These are phyloP conservation scores for Ananas comosus DNA, from an alignment of 176 grass and related monocot species.

Conservation along the genomic window DNA sequence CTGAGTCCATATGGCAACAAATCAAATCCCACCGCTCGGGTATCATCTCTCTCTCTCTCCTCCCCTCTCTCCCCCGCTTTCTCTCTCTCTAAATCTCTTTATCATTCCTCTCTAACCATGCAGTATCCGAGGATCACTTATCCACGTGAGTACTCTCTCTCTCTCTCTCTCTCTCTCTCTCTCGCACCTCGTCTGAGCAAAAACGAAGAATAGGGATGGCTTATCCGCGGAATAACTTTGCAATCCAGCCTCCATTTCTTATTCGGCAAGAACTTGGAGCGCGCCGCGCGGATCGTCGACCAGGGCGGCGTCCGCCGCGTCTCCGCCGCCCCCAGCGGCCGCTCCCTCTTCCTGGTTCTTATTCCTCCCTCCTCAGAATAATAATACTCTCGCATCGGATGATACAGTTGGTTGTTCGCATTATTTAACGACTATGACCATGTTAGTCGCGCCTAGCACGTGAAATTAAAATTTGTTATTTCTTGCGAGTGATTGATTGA, in stretches of 20 bases:
- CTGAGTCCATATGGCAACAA: constrained; percentile 50
- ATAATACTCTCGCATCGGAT: neutral
- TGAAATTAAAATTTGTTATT: no score
- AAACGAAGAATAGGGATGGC: neutral
- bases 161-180: neutral
- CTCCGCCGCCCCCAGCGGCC: constrained; percentile 54
- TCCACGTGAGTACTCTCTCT: constrained; percentile 39
- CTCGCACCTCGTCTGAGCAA: neutral
- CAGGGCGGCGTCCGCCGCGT: constrained; percentile 64
- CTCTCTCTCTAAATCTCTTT: neutral
- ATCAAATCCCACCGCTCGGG: constrained; percentile 50
- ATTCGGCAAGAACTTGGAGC: constrained; percentile 90
- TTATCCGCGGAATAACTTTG: neutral
- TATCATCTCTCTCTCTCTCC: neutral
- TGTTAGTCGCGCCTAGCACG: no score
- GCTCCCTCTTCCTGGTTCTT: constrained; percentile 68
- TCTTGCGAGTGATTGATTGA: no score
- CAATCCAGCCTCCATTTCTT: constrained; percentile 55
- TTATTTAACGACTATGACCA: no score
- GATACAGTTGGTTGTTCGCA: no score
- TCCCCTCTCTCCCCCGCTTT: neutral
- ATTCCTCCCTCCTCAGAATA: neutral
- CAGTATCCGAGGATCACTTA: constrained; percentile 65
- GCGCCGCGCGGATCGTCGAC: constrained; percentile 81
- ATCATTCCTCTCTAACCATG: constrained; percentile 1